These are phyloP conservation scores for Beauveria scarabaeidicola DNA, from an alignment of 2,329 filamentous ascomycete genomes.

Conservation along the genomic window DNA sequence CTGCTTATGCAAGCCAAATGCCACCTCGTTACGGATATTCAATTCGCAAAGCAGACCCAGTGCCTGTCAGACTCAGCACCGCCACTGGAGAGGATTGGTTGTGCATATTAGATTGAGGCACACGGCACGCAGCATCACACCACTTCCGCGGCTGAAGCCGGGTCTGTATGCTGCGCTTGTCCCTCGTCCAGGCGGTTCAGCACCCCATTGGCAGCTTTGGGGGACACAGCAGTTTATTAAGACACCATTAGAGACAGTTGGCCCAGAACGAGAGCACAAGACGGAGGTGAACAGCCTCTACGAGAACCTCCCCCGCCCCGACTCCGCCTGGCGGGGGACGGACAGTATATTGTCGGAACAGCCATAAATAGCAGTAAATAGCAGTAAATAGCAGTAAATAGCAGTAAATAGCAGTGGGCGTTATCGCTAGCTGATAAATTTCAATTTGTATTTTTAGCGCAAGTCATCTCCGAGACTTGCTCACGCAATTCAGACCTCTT, in stretches of 20 bases:
- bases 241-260: not conserved
- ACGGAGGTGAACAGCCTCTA: too few species aligned
- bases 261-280: not conserved
- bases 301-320: too few species aligned
- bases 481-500: not conserved
- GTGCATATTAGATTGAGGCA: not conserved
- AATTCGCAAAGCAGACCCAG: not conserved
- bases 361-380: too few species aligned
- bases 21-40: not conserved
- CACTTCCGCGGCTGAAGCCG: not conserved
- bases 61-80: not conserved
- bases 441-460: too few species aligned
- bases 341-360: too few species aligned
- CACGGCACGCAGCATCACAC: not conserved
- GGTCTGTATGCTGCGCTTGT: not conserved
- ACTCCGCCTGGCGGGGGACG: too few species aligned
- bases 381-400: too few species aligned
- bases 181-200: not conserved
- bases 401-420: too few species aligned
- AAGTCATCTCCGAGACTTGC: not conserved
- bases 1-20: not conserved
- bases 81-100: too few species aligned
- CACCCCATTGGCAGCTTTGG: not conserved
- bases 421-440: too few species aligned
- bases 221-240: not conserved